Conservation (phyloP, 2,329 filamentous ascomycete species). For the Hypoxylon sp. region DNA sequence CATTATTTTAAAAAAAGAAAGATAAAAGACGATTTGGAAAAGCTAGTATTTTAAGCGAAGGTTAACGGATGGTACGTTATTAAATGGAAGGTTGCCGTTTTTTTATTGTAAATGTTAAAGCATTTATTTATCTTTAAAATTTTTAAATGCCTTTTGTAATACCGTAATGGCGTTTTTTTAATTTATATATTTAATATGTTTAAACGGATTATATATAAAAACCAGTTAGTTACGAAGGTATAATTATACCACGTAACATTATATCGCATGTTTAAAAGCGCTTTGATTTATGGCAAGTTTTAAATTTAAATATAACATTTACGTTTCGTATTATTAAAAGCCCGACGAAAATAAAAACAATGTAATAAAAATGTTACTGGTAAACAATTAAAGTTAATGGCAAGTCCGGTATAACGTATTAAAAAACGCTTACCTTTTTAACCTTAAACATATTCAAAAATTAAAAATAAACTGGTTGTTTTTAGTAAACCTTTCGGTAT, state of each 20-base stretch:
- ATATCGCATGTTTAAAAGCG: background rate
- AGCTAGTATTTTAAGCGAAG: background rate
- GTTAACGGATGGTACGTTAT: background rate
- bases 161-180: background rate
- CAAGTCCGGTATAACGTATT: background rate
- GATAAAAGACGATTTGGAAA: no score
- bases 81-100: background rate
- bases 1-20: no score
- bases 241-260: background rate
- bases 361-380: background rate
- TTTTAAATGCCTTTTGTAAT: background rate
- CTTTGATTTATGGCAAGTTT: background rate
- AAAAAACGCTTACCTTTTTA: background rate
- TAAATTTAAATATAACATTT: background rate
- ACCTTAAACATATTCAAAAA: background rate
- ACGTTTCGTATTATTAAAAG: background rate
- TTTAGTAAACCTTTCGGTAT: background rate
- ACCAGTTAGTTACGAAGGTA: background rate
- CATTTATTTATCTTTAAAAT: background rate
- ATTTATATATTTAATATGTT: background rate
- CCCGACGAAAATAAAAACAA: background rate
- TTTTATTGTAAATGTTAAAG: background rate
- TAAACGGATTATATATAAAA: background rate
- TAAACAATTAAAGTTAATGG: background rate
- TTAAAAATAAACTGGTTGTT: background rate